A percentile compares a stretch with the other conserved stretches of the same genome.
These are phyloP conservation scores for Microbotryum lychnidis-dioicae DNA, from an alignment of 1,284 basidiomycete genomes.

Conservation along the genomic window DNA sequence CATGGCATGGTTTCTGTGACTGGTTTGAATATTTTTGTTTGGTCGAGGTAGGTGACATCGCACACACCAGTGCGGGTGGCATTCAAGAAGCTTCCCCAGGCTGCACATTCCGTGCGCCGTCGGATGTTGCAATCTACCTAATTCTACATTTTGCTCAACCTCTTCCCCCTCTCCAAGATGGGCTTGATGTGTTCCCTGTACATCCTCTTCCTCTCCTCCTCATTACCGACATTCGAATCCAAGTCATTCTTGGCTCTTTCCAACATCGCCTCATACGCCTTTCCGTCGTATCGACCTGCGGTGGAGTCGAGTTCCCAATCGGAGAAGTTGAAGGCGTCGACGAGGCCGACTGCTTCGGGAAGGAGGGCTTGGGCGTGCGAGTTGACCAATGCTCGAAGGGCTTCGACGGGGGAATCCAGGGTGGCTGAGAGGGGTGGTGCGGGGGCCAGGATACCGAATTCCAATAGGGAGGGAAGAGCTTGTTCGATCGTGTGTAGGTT, in stretches of 20 bases:
- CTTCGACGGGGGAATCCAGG: slow-evolving; percentile 46
- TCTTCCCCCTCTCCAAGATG: slow-evolving; percentile 14
- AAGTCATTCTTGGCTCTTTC: slow-evolving; percentile 20
- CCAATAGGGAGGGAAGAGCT: slow-evolving; percentile 53
- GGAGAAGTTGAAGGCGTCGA: slow-evolving; percentile 64
- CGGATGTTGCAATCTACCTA: too few species aligned
- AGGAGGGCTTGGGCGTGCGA: slow-evolving; percentile 50
- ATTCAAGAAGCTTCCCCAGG: too few species aligned
- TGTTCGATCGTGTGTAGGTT: slow-evolving; percentile 54
- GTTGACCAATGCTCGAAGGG: slow-evolving; percentile 52
- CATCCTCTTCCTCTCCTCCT: slow-evolving; percentile 9
- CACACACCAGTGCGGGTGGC: too few species aligned
- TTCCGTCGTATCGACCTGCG: slow-evolving; percentile 20
- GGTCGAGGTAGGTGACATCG: too few species aligned
- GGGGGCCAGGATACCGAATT: slow-evolving; percentile 47
- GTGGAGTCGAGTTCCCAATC: slow-evolving; percentile 60
- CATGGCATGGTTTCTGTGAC: too few species aligned
- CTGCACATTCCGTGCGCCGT: too few species aligned
- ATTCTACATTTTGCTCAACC: neutral
- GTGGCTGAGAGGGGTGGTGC: neutral
- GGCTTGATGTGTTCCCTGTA: slow-evolving; percentile 19
- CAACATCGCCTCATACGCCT: slow-evolving; percentile 28
- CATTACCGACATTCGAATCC: slow-evolving; percentile 15
- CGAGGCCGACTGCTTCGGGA: slow-evolving; percentile 60
- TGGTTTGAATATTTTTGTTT: too few species aligned